phyloP scores from a whole-genome alignment of 75 land plant species.

The Sequoia sempervirens region DNA sequence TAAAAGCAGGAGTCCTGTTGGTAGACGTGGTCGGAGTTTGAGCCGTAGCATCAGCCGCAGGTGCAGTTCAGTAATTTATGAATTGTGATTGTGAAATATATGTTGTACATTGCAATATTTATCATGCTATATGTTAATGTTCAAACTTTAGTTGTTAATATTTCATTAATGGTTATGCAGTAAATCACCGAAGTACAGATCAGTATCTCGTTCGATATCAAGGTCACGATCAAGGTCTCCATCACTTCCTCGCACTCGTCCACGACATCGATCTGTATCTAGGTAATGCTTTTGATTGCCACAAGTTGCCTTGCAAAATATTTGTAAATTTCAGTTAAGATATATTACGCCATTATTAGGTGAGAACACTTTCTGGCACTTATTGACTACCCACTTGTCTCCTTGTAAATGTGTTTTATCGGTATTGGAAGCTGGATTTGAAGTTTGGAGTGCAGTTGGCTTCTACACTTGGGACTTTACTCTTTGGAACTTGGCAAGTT shows the following conservation, averaged over 20 bases:
- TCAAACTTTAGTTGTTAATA: not conserved
- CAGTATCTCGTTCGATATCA: constrained; percentile 27
- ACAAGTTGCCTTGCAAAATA: not conserved
- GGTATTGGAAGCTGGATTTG: constrained; percentile 12
- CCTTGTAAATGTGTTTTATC: constrained; percentile 9
- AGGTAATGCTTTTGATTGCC: not conserved
- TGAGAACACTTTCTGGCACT: not conserved
- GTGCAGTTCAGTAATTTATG: constrained; percentile 1
- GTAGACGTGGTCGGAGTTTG: constrained; percentile 7
- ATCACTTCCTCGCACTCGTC: constrained; percentile 44
- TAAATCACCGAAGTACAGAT: constrained; percentile 46
- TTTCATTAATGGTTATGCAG: constrained; percentile 21
- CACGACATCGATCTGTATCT: constrained; percentile 39
- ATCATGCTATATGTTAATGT: not conserved
- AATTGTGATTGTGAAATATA: not conserved
- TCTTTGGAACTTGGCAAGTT: constrained; percentile 15
- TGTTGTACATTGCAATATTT: constrained; percentile 1
- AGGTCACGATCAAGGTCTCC: constrained; percentile 43
- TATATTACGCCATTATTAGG: constrained; percentile 5
- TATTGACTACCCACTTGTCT: constrained; percentile 9
- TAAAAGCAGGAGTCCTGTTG: constrained; percentile 16
- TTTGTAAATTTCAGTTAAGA: not conserved
- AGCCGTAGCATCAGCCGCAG: constrained; percentile 38
- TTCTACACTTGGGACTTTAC: constrained; percentile 10
- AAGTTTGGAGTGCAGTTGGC: constrained; percentile 12